Evolutionary conservation across 2,329 filamentous ascomycete species (phyloP).

Genomic region (Colletotrichum sp.): DNA sequence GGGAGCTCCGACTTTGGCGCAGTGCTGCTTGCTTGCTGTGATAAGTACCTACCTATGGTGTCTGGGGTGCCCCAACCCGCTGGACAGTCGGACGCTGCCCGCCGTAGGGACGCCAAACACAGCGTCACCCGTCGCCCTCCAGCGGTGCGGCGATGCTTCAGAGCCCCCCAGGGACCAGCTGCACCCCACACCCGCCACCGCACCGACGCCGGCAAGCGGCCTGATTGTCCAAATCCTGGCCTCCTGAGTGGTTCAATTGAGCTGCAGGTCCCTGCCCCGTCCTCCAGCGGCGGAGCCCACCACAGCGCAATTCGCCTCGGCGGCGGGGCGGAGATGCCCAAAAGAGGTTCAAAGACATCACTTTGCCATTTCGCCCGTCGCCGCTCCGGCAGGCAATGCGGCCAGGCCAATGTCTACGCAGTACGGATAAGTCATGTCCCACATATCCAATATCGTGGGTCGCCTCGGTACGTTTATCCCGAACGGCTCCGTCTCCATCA

Average conservation of each 20-base stretch:
- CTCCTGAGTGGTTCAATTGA: background rate
- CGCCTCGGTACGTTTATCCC: background rate
- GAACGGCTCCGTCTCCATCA: background rate
- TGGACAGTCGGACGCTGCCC: background rate
- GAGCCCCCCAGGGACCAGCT: background rate
- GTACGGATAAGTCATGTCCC: background rate
- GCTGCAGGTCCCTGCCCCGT: background rate
- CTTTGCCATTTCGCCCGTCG: background rate
- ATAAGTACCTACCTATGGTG: too few relatives aligned
- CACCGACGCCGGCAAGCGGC: slow-evolving; percentile 1
- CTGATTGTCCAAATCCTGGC: background rate
- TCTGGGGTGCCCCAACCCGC: background rate
- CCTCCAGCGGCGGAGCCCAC: background rate
- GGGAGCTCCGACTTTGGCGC: slow-evolving; percentile 1
- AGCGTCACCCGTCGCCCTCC: background rate
- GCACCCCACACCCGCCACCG: background rate
- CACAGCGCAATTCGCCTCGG: background rate
- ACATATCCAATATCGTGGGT: background rate
- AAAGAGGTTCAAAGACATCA: slow-evolving; percentile 1
- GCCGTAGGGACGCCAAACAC: background rate
- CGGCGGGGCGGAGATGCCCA: slow-evolving; percentile 21
- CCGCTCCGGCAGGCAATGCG: slow-evolving; percentile 4
- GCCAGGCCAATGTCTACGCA: too few relatives aligned
- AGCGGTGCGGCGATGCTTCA: background rate
- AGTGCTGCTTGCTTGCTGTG: background rate